Evolutionary conservation across 257 asterid genomes (phyloP).

Genomic region (Anisodus acutangulus): DNA sequence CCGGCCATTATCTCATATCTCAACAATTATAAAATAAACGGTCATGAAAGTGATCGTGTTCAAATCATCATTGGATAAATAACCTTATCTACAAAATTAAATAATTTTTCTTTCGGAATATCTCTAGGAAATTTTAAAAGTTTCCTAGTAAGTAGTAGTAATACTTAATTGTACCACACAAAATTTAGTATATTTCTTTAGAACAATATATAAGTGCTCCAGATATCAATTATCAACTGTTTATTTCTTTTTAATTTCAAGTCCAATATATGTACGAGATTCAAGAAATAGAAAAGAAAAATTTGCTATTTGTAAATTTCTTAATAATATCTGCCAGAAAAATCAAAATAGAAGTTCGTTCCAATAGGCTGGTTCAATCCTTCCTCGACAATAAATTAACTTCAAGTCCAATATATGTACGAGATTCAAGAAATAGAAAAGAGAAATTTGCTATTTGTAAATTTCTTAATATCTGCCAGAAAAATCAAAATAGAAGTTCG

Average conservation of each 20-base stretch:
- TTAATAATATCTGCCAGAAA: neutral
- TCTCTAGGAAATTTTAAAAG: neutral
- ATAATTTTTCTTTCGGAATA: neutral
- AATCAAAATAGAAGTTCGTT: neutral
- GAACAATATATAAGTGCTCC: neutral
- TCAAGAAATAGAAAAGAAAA: neutral
- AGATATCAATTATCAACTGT: neutral
- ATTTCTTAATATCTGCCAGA: neutral
- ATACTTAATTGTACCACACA: too few species aligned
- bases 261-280: too few species aligned
- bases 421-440: too few species aligned
- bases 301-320: neutral
- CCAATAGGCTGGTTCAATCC: neutral
- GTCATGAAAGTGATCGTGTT: neutral
- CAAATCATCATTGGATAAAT: slow-evolving; percentile 9
- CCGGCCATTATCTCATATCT: slow-evolving; percentile 9
- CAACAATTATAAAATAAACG: neutral
- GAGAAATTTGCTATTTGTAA: neutral
- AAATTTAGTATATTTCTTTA: too few species aligned
- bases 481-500: neutral
- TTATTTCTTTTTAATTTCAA: neutral
- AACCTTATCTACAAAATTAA: neutral
- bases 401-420: too few species aligned
- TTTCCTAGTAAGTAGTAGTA: too few species aligned
- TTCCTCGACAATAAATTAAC: too few species aligned